phyloP scores from a whole-genome alignment of 345 rosid species.

The Theobroma cacao region DNA sequence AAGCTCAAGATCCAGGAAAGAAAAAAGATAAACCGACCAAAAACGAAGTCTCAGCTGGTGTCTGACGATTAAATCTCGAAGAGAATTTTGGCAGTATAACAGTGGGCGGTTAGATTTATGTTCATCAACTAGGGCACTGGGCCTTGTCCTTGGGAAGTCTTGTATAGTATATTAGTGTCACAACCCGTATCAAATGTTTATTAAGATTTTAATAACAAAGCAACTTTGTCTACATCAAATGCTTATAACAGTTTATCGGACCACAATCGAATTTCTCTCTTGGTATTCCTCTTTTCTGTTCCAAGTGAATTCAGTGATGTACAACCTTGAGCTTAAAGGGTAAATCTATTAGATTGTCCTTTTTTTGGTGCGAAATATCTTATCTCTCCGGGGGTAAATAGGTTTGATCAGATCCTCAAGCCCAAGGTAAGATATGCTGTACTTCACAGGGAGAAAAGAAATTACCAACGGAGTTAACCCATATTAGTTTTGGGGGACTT shows the following conservation, averaged over 20 bases:
- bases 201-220: slow-evolving; percentile 8
- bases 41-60: slow-evolving; percentile 61
- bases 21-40: slow-evolving; percentile 48
- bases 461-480: too few species aligned
- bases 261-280: not conserved
- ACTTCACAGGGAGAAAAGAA: too few species aligned
- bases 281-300: not conserved
- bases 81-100: slow-evolving; percentile 14
- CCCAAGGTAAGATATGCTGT: too few species aligned
- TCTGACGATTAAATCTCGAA: slow-evolving; percentile 26
- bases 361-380: too few species aligned
- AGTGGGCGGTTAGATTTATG: slow-evolving; percentile 13
- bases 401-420: too few species aligned
- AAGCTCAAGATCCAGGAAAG: slow-evolving; percentile 72
- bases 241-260: not conserved
- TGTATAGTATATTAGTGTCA: slow-evolving; percentile 25
- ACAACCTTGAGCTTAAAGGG: not conserved
- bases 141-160: slow-evolving; percentile 5
- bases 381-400: too few species aligned
- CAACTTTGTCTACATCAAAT: slow-evolving; percentile 6
- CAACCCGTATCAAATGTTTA: slow-evolving; percentile 8
- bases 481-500: too few species aligned
- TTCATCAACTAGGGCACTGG: slow-evolving; percentile 5
- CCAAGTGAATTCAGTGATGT: not conserved
- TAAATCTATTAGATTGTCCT: not conserved